Conservation (phyloP, 2,329 filamentous ascomycete genomes). For the Hypoxylon sp. region DNA sequence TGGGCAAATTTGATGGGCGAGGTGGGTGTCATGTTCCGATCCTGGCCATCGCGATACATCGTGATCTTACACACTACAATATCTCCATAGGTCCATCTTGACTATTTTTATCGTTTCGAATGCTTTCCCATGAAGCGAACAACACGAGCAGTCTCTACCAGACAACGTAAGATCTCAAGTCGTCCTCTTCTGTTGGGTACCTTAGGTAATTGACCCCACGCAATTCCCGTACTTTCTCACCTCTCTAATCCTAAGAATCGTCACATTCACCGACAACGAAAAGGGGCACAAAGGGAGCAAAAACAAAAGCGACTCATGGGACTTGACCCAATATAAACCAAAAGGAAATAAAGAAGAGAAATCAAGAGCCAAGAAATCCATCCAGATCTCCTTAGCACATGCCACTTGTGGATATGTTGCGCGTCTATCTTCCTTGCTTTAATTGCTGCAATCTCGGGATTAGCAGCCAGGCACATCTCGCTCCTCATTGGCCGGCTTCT, state of each 20-base stretch:
- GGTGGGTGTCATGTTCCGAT: not conserved
- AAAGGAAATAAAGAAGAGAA: conserved; percentile 8
- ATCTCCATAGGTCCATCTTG: too few relatives aligned
- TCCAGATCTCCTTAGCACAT: conserved; percentile 33
- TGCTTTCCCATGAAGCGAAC: not conserved
- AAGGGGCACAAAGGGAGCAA: not conserved
- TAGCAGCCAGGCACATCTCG: conserved; percentile 20
- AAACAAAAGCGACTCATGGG: conserved; percentile 2
- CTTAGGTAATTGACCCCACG: too few relatives aligned
- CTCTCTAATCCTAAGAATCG: too few relatives aligned
- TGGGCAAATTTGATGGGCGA: not conserved
- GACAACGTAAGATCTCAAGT: too few relatives aligned
- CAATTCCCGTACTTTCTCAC: too few relatives aligned
- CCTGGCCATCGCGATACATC: not conserved
- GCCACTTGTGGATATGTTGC: conserved; percentile 33
- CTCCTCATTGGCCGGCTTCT: conserved; percentile 27
- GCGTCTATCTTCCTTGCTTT: conserved; percentile 35
- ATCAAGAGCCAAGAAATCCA: conserved; percentile 15
- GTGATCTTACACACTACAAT: too few relatives aligned
- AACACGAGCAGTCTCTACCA: too few relatives aligned
- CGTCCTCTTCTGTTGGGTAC: too few relatives aligned
- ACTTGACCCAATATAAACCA: conserved; percentile 16
- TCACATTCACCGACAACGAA: not conserved
- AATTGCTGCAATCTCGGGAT: conserved; percentile 43
- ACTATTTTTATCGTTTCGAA: too few relatives aligned